phyloP scores from a whole-genome alignment of 129 eudicot genomes.

The Smallanthus sonchifolius region DNA sequence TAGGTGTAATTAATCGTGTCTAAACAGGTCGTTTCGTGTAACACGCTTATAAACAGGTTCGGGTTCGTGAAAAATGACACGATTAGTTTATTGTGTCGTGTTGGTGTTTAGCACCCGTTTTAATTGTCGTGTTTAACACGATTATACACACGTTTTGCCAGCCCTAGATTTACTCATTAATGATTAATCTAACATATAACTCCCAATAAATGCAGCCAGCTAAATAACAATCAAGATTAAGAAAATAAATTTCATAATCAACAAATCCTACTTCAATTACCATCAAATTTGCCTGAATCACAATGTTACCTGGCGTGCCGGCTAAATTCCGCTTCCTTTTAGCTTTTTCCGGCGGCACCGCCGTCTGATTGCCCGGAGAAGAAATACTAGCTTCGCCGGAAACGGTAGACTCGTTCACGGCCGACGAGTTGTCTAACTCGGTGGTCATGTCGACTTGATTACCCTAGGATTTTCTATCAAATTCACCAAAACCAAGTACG shows the following conservation, averaged over 20 bases:
- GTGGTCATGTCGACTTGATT: conserved; percentile 37
- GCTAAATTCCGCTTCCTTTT: conserved; percentile 90
- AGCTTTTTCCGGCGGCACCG: conserved; percentile 18
- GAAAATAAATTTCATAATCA: not conserved
- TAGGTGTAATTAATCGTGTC: too few species aligned
- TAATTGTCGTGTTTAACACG: too few species aligned
- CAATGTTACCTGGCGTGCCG: conserved; percentile 84
- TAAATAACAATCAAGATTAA: not conserved
- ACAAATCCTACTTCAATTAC: not conserved
- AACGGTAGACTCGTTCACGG: conserved; percentile 53
- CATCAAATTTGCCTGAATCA: not conserved
- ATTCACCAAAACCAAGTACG: conserved; percentile 7
- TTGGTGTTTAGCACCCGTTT: too few species aligned
- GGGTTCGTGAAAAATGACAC: too few species aligned
- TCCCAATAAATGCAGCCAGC: too few species aligned
- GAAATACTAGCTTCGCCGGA: conserved; percentile 70
- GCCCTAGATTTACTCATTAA: not conserved
- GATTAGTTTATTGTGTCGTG: too few species aligned
- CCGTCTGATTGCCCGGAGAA: conserved; percentile 58
- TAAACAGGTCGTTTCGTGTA: too few species aligned
- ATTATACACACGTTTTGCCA: too few species aligned
- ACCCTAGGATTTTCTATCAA: not conserved
- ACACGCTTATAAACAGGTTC: too few species aligned
- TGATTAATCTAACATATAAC: too few species aligned
- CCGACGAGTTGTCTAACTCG: conserved; percentile 41